Conservation (phyloP, 2,329 filamentous ascomycete species). For the Aspergillus intermedius region DNA sequence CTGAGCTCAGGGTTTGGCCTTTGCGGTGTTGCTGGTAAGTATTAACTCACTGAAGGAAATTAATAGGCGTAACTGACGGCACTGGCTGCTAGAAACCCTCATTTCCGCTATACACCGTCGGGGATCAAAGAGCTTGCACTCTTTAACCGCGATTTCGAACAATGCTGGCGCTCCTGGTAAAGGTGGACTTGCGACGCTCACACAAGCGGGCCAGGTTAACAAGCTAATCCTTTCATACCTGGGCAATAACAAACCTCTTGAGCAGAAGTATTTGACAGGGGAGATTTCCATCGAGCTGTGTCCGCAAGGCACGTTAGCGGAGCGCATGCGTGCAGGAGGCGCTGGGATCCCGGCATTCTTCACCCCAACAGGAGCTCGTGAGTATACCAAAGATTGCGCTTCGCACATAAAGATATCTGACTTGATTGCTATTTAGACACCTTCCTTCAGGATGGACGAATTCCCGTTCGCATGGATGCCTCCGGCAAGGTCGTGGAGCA, state of each 20-base stretch:
- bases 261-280: conserved; percentile 68
- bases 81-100: conserved; percentile 53
- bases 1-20: conserved; percentile 77
- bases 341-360: conserved; percentile 76
- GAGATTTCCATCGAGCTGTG: conserved; percentile 69
- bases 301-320: conserved; percentile 55
- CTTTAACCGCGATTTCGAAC: conserved; percentile 71
- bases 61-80: background rate
- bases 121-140: conserved; percentile 48
- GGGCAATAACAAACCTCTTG: conserved; percentile 69
- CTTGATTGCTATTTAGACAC: conserved; percentile 21
- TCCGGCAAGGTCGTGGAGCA: conserved; percentile 70
- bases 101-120: conserved; percentile 61
- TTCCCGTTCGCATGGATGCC: conserved; percentile 72
- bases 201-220: conserved; percentile 62
- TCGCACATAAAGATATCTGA: background rate
- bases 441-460: conserved; percentile 33
- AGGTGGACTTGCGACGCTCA: conserved; percentile 62
- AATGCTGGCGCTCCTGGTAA: conserved; percentile 67
- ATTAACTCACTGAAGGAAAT: background rate
- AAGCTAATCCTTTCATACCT: conserved; percentile 70
- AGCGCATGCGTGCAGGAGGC: conserved; percentile 61
- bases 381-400: conserved; percentile 19
- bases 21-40: conserved; percentile 63
- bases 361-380: conserved; percentile 65